A percentile compares a stretch with the other conserved stretches of the same genome.
These are phyloP conservation scores for Conoideocrella luteorostrata DNA, from an alignment of 2,329 filamentous ascomycete genomes.

Conservation along the genomic window DNA sequence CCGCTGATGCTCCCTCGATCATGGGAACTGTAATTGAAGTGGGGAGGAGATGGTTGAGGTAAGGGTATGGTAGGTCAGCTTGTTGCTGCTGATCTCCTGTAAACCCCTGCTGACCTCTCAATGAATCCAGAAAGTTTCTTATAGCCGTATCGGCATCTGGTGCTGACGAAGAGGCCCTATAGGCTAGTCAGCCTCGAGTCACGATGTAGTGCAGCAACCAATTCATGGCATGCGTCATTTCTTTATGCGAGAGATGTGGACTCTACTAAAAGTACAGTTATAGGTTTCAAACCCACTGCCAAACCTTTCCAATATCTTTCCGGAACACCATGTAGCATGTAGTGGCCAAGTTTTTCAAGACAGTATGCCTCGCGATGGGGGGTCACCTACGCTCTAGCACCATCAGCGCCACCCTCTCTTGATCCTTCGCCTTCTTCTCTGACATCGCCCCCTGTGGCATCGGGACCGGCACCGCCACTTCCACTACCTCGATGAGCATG, in stretches of 20 bases:
- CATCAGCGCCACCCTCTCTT: constrained; percentile 89
- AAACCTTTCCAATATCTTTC: constrained; percentile 10
- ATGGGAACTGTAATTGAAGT: constrained; percentile 72
- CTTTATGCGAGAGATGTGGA: constrained; percentile 16
- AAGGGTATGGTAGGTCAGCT: constrained; percentile 63
- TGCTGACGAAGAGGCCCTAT: constrained; percentile 53
- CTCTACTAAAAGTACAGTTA: constrained; percentile 24
- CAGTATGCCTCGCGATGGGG: constrained; percentile 23
- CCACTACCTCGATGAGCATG: constrained; percentile 52
- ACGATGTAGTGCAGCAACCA: constrained; percentile 1
- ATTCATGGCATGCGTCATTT: constrained; percentile 11
- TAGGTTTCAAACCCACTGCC: constrained; percentile 11
- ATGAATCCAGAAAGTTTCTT: constrained; percentile 80
- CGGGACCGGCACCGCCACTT: constrained; percentile 76
- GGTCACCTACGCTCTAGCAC: constrained; percentile 96
- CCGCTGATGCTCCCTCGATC: constrained; percentile 58
- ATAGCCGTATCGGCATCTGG: constrained; percentile 72
- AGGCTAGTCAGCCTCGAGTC: constrained; percentile 35
- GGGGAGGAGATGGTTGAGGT: constrained; percentile 78
- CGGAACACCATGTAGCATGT: constrained; percentile 9
- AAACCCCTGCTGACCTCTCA: constrained; percentile 51
- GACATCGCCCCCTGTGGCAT: constrained; percentile 84
- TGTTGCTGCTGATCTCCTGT: constrained; percentile 27
- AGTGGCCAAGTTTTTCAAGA: constrained; percentile 16
- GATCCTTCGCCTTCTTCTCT: constrained; percentile 83